These are phyloP conservation scores for Metschnikowia peoriensis DNA, from an alignment of 805 yeast genomes.

Conservation along the genomic window DNA sequence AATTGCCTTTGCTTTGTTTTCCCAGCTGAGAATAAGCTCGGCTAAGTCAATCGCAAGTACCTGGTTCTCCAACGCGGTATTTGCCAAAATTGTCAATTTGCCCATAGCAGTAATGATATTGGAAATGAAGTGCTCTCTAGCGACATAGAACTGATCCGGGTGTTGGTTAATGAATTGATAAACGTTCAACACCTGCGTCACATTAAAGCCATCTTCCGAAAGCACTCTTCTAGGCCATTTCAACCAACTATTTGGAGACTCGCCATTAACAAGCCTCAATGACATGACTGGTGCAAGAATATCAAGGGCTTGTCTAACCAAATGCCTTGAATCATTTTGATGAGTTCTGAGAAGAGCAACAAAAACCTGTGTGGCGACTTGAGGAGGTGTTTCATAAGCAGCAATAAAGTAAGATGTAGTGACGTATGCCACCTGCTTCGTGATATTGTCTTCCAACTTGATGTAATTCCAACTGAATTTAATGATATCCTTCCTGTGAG, in stretches of 20 bases:
- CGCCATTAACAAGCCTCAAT: constrained; percentile 54
- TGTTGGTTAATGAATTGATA: constrained; percentile 88
- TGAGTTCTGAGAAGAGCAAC: constrained; percentile 84
- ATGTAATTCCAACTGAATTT: constrained; percentile 94
- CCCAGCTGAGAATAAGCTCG: constrained; percentile 85
- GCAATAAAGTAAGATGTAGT: constrained; percentile 83
- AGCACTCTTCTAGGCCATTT: constrained; percentile 93
- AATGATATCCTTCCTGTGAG: constrained; percentile 76
- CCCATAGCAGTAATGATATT: constrained; percentile 92
- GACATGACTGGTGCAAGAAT: constrained; percentile 85
- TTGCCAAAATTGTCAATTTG: constrained; percentile 73
- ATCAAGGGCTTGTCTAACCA: constrained; percentile 86
- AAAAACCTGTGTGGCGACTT: constrained; percentile 87
- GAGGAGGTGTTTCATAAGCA: constrained; percentile 83
- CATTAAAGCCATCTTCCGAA: constrained; percentile 85
- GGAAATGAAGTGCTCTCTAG: constrained; percentile 85
- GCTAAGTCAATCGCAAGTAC: constrained; percentile 85
- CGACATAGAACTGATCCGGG: constrained; percentile 77
- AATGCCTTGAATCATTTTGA: constrained; percentile 76
- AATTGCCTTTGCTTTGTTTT: constrained; percentile 24
- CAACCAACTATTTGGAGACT: constrained; percentile 69
- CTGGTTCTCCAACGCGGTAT: constrained; percentile 79
- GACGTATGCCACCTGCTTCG: constrained; percentile 91
- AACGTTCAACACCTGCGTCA: constrained; percentile 80
- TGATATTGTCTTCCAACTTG: constrained; percentile 80